phyloP scores from a whole-genome alignment of 305 asterid species.

The Fraxinus ornus region DNA sequence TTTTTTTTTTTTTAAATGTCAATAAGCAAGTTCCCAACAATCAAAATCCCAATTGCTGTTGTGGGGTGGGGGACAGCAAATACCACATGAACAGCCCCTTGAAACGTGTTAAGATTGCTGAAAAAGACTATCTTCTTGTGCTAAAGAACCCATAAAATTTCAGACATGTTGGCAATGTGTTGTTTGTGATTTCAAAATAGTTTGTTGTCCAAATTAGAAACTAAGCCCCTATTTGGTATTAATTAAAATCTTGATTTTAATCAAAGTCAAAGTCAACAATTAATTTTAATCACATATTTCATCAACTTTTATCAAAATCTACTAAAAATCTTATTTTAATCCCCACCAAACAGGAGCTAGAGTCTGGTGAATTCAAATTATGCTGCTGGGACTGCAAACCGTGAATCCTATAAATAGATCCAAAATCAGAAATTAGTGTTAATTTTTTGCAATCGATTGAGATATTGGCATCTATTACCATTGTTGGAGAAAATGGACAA shows the following conservation, averaged over 20 bases:
- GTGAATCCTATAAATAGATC: neutral
- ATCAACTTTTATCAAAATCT: neutral
- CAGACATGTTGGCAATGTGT: neutral
- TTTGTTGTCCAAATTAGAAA: neutral
- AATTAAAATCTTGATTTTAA: neutral
- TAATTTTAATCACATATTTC: neutral
- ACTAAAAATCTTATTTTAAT: too few species aligned
- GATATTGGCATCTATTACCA: neutral
- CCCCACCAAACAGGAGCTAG: neutral
- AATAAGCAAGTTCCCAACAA: neutral
- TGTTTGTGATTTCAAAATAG: neutral
- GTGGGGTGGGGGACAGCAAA: neutral
- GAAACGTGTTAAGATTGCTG: neutral
- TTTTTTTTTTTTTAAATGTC: neutral
- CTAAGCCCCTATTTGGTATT: neutral
- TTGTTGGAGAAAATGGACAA: neutral
- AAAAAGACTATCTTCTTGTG: neutral
- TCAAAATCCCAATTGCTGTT: neutral
- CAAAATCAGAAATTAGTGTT: neutral
- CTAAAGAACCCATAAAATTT: neutral
- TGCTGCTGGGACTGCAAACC: neutral
- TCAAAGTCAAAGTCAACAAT: neutral
- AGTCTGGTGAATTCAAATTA: neutral
- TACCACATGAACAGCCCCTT: neutral
- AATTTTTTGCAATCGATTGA: neutral